Percentiles rank a stretch among this genome's conserved stretches.
These are phyloP conservation scores for Leccinellum albellum DNA, from an alignment of 768 basidiomycete species.

Conservation along the genomic window DNA sequence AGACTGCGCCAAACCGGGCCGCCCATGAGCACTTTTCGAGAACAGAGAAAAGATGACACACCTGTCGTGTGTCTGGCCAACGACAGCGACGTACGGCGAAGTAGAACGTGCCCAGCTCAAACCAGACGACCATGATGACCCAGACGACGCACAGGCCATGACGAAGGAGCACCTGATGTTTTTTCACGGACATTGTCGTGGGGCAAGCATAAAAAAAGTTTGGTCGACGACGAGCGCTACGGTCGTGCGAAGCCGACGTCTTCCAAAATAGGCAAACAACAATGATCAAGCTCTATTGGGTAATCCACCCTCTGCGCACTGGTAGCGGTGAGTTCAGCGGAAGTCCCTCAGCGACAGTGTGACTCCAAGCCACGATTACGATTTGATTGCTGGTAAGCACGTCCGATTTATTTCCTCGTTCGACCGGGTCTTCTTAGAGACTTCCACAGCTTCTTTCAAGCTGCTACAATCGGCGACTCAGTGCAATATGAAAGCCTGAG, in stretches of 20 bases:
- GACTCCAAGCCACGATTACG: neutral
- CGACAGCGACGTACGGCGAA: conserved; percentile 44
- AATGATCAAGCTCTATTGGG: neutral
- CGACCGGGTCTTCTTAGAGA: neutral
- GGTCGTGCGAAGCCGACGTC: neutral
- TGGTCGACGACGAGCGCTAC: conserved; percentile 4
- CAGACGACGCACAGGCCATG: conserved; percentile 53
- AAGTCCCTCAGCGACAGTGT: neutral
- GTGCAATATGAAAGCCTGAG: neutral
- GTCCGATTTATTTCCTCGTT: neutral
- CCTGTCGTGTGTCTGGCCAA: conserved; percentile 55
- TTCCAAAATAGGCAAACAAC: neutral
- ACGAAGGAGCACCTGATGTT: conserved; percentile 3
- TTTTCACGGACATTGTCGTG: conserved; percentile 1
- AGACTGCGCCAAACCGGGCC: conserved; percentile 11
- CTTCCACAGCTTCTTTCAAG: neutral
- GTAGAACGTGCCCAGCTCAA: conserved; percentile 59
- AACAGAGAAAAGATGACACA: conserved; percentile 12
- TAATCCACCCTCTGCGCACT: no score
- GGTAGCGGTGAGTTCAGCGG: neutral
- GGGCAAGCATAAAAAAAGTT: neutral
- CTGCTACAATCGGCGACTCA: no score
- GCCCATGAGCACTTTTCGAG: neutral
- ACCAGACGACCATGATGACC: conserved; percentile 65
- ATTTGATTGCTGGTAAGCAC: neutral